Conservation (phyloP, 1,284 basidiomycete genomes). For the Ceratobasidium sp. region DNA sequence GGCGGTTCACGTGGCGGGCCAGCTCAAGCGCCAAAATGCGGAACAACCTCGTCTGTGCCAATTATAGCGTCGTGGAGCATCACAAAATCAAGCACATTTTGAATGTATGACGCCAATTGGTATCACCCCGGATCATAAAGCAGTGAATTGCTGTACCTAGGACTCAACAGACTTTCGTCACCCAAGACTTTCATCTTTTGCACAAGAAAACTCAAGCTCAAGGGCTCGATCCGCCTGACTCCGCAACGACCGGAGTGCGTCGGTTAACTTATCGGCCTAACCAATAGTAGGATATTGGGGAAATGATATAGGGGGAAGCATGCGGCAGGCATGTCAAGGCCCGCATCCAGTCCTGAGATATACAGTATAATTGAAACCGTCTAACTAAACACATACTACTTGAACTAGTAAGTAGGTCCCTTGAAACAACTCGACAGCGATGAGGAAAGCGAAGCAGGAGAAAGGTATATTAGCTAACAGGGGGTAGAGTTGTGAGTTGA, state of each 20-base stretch:
- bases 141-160: neutral
- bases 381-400: neutral
- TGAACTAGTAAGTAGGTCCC: neutral
- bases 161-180: neutral
- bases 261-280: neutral
- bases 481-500: conserved; percentile 12
- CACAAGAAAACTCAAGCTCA: neutral
- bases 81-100: neutral
- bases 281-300: neutral
- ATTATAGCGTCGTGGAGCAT: neutral
- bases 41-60: neutral
- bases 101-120: neutral
- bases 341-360: conserved; percentile 9
- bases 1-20: neutral
- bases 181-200: neutral
- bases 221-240: neutral
- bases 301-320: conserved; percentile 1
- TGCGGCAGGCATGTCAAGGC: neutral
- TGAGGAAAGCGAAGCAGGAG: conserved; percentile 8
- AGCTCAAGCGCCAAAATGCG: neutral
- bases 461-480: conserved; percentile 7
- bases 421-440: conserved; percentile 14
- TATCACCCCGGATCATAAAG: neutral
- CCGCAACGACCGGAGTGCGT: neutral
- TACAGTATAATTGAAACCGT: conserved; percentile 1